These are phyloP conservation scores for Hypericum perforatum DNA, from an alignment of 345 rosid species.

Conservation along the genomic window DNA sequence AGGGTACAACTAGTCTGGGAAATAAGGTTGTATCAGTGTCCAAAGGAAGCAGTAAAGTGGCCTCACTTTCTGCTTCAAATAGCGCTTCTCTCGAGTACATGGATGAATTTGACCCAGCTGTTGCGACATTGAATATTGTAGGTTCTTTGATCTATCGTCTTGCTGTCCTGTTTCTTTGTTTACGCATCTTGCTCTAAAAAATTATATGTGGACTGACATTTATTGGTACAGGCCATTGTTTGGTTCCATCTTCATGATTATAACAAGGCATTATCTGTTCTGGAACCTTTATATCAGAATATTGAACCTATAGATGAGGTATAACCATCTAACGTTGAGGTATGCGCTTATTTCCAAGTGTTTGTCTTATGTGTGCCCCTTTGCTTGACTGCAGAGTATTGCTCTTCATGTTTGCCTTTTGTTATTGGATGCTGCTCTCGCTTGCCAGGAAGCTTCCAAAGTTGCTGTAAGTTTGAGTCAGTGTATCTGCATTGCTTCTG, in stretches of 20 bases:
- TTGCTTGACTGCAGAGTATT: conserved; percentile 44
- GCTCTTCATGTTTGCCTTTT: conserved; percentile 84
- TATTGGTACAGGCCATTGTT: conserved; percentile 53
- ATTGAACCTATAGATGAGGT: conserved; percentile 90
- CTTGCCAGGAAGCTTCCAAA: conserved; percentile 70
- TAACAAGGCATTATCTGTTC: conserved; percentile 60
- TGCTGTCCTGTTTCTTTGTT: conserved; percentile 1
- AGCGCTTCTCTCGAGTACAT: conserved; percentile 30
- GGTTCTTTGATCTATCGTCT: conserved; percentile 13
- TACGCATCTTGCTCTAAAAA: conserved; percentile 4
- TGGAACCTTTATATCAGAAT: conserved; percentile 67
- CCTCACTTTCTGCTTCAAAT: conserved; percentile 25
- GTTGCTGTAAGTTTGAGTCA: conserved; percentile 50
- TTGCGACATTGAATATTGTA: conserved; percentile 73
- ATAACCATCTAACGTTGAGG: conserved; percentile 10
- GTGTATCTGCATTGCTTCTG: no score
- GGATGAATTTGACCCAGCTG: conserved; percentile 71
- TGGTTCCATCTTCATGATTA: conserved; percentile 92
- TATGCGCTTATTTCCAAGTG: background rate
- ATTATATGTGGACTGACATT: conserved; percentile 6
- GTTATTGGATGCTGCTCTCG: conserved; percentile 75
- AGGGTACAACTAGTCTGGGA: conserved; percentile 34
- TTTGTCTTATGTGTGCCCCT: conserved; percentile 14
- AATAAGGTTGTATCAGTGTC: conserved; percentile 35
- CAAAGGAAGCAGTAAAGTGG: conserved; percentile 35